Conservation (phyloP, 2,329 filamentous ascomycete genomes). For the Colletotrichum aenigma region DNA sequence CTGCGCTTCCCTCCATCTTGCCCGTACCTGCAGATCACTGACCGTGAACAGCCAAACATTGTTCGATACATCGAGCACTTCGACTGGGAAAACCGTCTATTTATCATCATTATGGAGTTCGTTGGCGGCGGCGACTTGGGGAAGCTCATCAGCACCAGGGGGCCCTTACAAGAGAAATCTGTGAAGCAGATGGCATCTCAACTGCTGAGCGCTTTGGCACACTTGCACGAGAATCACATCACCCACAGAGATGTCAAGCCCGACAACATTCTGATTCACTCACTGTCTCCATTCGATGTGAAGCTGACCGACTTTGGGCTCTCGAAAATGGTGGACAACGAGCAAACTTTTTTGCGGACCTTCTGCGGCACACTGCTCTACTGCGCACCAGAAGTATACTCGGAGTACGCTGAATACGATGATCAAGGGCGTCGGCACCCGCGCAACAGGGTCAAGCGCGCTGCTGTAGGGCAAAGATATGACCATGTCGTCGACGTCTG, state of each 20-base stretch:
- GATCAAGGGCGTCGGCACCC: slow-evolving; percentile 68
- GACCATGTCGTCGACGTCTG: slow-evolving; percentile 94
- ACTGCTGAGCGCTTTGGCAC: slow-evolving; percentile 80
- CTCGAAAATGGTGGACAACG: slow-evolving; percentile 90
- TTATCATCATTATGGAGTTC: slow-evolving; percentile 98
- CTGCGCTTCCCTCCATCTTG: slow-evolving; percentile 1
- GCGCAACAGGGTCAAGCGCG: slow-evolving; percentile 67
- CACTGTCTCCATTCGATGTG: slow-evolving; percentile 74
- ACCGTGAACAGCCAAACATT: slow-evolving; percentile 71
- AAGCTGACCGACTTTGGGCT: slow-evolving; percentile 97
- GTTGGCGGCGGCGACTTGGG: slow-evolving; percentile 84
- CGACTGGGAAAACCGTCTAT: slow-evolving; percentile 79
- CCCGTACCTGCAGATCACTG: not conserved
- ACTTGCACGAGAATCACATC: slow-evolving; percentile 86
- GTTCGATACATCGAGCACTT: slow-evolving; percentile 90
- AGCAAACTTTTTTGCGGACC: slow-evolving; percentile 91
- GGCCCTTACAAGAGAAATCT: slow-evolving; percentile 68
- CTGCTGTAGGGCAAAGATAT: slow-evolving; percentile 68
- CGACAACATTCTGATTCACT: slow-evolving; percentile 90
- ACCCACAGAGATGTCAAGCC: slow-evolving; percentile 99
- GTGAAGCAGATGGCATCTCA: slow-evolving; percentile 77
- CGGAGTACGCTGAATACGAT: slow-evolving; percentile 71
- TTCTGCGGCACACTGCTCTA: slow-evolving; percentile 97
- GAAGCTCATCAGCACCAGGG: slow-evolving; percentile 66
- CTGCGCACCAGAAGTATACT: slow-evolving; percentile 96